Base-by-base conservation (phyloP, 345 rosid species). In the Arabidopsis suecica region DNA sequence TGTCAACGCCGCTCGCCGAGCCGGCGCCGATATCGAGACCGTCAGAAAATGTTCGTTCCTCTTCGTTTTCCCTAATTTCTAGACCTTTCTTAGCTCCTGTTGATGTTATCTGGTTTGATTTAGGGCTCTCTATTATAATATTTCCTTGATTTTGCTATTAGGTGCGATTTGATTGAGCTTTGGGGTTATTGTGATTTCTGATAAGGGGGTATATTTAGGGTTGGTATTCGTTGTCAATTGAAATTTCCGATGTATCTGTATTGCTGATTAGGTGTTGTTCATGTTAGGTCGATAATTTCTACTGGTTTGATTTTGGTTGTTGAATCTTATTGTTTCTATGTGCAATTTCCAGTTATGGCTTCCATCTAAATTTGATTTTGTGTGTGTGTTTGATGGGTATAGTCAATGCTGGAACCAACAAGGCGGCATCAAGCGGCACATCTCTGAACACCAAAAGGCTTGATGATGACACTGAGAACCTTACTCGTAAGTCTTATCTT, bases 381-480 rank as follows among this genome's bases (percentile, higher is more conserved):
- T 32, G 42, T 76, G 36, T 59, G 30, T 73, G 34, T 6, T 84
- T 73, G 34, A 5, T 84, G 51, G 45, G 44, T 55, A 77, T 83
- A 92, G 99, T 83, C 54, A 86, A 78, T 84, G 99, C 90, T 76
- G 98, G 97, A 60, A 71, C 91, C 10, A 95, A 95, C 86, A 95
- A 77, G 79, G 94, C 99, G 2, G 97, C 99, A 34, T 92, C 98
- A 8, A 92, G 97, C 79, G 78, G 97, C 79, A 90, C 99, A 53
- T 70, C 98, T 66, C 62, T 95, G 72, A 95, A 95, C 82, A 95
- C 99, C 5, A 92, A 89, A 84, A 89, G 85, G 87, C 97, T 92
- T 69, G 97, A 92, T 78, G 98, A 95, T 20, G 98, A 93, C 71
- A 88, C 93, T 7, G 99, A 95, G 86, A 95, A 87, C 50, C 93